Percentiles rank a stretch among this genome's conserved stretches.
These are phyloP conservation scores for Zelopaecilomyces penicillatus DNA, from an alignment of 2,329 filamentous ascomycete species.

Conservation along the genomic window DNA sequence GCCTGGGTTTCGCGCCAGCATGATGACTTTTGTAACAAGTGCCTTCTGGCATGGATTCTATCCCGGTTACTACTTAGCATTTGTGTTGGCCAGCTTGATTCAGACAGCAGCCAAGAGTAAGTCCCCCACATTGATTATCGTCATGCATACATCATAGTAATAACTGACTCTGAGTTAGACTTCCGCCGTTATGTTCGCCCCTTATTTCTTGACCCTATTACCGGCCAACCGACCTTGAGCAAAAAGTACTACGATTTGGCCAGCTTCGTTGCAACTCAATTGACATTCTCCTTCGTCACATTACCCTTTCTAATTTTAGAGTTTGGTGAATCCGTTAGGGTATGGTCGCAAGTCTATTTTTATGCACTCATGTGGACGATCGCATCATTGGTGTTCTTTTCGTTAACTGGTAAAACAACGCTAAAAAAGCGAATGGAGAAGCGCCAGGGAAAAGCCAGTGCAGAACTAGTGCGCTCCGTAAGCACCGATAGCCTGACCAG, in stretches of 20 bases:
- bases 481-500: conserved; percentile 50
- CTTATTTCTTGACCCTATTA: conserved; percentile 79
- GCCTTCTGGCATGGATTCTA: conserved; percentile 98
- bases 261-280: conserved; percentile 68
- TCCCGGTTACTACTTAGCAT: conserved; percentile 89
- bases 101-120: conserved; percentile 92
- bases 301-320: conserved; percentile 78
- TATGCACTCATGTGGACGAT: conserved; percentile 66
- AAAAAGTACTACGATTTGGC: conserved; percentile 84
- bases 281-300: conserved; percentile 74
- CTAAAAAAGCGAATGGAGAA: conserved; percentile 52
- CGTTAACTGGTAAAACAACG: conserved; percentile 61
- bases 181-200: conserved; percentile 83
- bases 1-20: conserved; percentile 86
- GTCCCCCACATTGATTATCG: conserved; percentile 24
- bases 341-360: conserved; percentile 85
- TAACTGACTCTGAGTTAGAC: conserved; percentile 44
- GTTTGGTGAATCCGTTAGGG: conserved; percentile 59
- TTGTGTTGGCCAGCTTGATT: conserved; percentile 80
- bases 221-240: conserved; percentile 54
- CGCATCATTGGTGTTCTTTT: conserved; percentile 64
- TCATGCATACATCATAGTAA: not conserved
- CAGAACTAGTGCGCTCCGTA: conserved; percentile 37
- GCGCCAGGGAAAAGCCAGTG: conserved; percentile 40
- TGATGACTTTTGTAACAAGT: conserved; percentile 90